Percentiles rank a stretch among this genome's conserved stretches.
phyloP scores from a whole-genome alignment of 2,329 filamentous ascomycete species.

The Exophiala aquamarina region DNA sequence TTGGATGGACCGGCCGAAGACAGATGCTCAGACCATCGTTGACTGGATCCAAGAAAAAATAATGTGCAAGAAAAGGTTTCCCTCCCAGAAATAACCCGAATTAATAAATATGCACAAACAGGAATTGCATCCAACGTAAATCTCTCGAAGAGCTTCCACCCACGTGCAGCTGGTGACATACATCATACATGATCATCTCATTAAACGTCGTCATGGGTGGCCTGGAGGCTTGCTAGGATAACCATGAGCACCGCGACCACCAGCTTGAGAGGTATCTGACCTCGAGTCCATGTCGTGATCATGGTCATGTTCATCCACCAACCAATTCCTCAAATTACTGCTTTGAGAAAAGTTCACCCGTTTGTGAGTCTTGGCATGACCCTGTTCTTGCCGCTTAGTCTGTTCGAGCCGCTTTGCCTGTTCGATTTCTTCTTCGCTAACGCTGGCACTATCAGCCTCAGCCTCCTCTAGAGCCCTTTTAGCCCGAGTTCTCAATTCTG shows the following conservation, averaged over 20 bases:
- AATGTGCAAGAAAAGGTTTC: too few species aligned
- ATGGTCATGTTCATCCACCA: constrained; percentile 16
- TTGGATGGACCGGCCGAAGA: too few species aligned
- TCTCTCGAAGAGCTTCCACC: too few species aligned
- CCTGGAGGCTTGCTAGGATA: constrained; percentile 21
- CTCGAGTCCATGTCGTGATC: constrained; percentile 15
- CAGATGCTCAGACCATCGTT: too few species aligned
- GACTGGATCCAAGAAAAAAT: too few species aligned
- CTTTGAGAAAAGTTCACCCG: constrained; percentile 28
- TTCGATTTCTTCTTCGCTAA: constrained; percentile 46
- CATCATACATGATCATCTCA: not conserved
- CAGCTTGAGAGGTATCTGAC: constrained; percentile 15
- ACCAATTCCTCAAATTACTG: constrained; percentile 21
- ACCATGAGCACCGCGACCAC: constrained; percentile 1
- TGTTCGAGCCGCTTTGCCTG: constrained; percentile 19
- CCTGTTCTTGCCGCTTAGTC: constrained; percentile 14
- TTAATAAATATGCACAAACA: too few species aligned
- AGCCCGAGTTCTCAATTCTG: constrained; percentile 44
- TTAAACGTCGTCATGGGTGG: constrained; percentile 18
- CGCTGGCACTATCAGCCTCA: constrained; percentile 48
- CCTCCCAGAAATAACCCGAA: too few species aligned
- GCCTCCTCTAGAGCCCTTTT: constrained; percentile 39
- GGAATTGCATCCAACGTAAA: too few species aligned
- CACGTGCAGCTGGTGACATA: too few species aligned
- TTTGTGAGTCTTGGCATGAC: constrained; percentile 20